Base-by-base conservation (phyloP, 192 early-diverging fungal genomes). In the Coemansia pectinata region DNA sequence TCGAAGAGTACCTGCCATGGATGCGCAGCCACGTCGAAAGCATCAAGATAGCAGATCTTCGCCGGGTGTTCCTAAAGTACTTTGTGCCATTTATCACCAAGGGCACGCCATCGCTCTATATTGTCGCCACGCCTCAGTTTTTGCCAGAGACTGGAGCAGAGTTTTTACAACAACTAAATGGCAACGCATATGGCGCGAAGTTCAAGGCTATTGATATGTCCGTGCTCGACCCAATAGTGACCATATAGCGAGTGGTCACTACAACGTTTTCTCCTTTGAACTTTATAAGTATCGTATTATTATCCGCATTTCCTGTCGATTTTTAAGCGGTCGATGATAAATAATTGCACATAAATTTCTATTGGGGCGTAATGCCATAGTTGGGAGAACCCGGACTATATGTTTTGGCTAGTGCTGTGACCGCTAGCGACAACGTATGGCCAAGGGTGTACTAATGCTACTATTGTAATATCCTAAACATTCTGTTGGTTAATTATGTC, bases 1-100 rank as follows among this genome's bases (percentile, higher is more conserved):
- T 83, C 4, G 80, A 83, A n/a, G 65, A 77, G 69, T 59, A 36
- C 17, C 53, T 83, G 62, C 41, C 62, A 10, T 83, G 80, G 80
- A 63, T 76, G 50, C 65, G 66, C 42, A 67, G 61, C 19, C 80
- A 83, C 62, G 52, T 83, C 12, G 80, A 83, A 23, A 19, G 11
- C 40, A 59, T 83, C 48, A 67, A 57, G 5, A 60, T 75, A n/a
- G 62, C 71, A 2, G 76, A 77, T 31, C 33, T 83, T 21, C 71
- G 80, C 39, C 65, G 60, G 10, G 75, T 48, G 19, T 83, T 83
- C 59, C 40, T 69, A 4, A 71, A 50, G 59, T 65, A 63, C 27
- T 72, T 74, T 60, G 34, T 62, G 34, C 80, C 80, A n/a, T 53
- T 83, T 17, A 45, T 83, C 52, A 42, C 64, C 5, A 74, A 66